These are phyloP conservation scores for Epichloe coenophiala DNA, from an alignment of 2,329 filamentous ascomycete species.

Conservation along the genomic window DNA sequence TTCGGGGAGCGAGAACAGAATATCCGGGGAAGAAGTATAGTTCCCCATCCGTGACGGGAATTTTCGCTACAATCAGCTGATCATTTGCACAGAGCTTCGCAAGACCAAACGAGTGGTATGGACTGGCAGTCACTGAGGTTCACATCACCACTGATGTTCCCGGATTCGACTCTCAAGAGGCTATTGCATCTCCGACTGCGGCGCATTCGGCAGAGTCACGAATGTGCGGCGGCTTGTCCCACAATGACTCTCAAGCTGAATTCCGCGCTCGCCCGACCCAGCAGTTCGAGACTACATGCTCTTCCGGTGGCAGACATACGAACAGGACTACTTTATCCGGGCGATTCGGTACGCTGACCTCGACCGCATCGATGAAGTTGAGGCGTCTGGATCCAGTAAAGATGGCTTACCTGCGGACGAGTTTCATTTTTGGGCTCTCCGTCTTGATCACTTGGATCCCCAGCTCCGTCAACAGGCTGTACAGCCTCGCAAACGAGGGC, in stretches of 20 bases:
- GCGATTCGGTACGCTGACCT: conserved; percentile 13
- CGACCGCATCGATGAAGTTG: conserved; percentile 19
- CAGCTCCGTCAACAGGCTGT: conserved; percentile 60
- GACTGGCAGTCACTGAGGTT: conserved; percentile 36
- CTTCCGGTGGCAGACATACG: conserved; percentile 13
- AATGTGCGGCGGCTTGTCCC: conserved; percentile 9
- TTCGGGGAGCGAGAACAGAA: conserved; percentile 15
- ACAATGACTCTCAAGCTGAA: conserved; percentile 8
- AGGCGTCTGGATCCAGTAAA: conserved; percentile 38
- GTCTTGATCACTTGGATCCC: conserved; percentile 49
- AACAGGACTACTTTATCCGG: conserved; percentile 8
- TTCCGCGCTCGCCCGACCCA: conserved; percentile 3
- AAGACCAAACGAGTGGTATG: conserved; percentile 23
- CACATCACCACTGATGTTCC: conserved; percentile 24
- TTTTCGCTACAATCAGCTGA: neutral
- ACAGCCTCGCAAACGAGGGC: conserved; percentile 41
- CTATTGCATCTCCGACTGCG: conserved; percentile 6
- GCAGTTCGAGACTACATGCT: conserved; percentile 17
- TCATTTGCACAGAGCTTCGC: conserved; percentile 13
- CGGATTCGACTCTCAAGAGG: conserved; percentile 5
- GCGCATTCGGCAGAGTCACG: conserved; percentile 4
- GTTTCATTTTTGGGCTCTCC: conserved; percentile 43
- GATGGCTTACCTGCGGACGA: conserved; percentile 45
- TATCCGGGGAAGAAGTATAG: conserved; percentile 22
- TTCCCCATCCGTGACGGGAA: neutral